These are phyloP conservation scores for Pleurozium schreberi DNA, from an alignment of 225 moss, liverwort and hornwort species.

Conservation along the genomic window DNA sequence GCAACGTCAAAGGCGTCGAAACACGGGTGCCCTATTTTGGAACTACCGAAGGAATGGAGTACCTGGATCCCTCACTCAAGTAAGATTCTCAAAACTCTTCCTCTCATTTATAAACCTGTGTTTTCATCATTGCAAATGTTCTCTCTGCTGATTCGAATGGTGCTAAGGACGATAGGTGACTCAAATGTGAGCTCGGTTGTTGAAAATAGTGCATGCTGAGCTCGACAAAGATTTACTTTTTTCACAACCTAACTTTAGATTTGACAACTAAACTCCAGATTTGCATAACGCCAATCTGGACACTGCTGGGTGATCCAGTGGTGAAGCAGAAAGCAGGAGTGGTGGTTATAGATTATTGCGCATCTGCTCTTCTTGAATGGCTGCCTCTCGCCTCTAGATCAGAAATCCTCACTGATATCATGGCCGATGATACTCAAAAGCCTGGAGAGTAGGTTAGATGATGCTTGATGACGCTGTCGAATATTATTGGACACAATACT, in stretches of 20 bases:
- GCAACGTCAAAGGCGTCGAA: conserved; percentile 68
- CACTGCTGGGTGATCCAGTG: not conserved
- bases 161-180: not conserved
- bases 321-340: not conserved
- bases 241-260: not conserved
- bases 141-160: not conserved
- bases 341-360: not conserved
- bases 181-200: not conserved
- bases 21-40: conserved; percentile 83
- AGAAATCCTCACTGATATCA: not conserved
- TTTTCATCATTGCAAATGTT: not conserved
- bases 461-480: not conserved
- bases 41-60: conserved; percentile 67
- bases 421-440: not conserved
- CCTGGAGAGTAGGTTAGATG: not conserved
- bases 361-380: not conserved
- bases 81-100: not conserved
- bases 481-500: not conserved
- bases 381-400: not conserved
- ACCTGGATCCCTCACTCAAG: conserved; percentile 76
- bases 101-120: no score
- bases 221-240: not conserved
- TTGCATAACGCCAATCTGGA: not conserved
- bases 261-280: not conserved
- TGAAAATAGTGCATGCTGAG: not conserved